phyloP scores from a whole-genome alignment of 2,329 filamentous ascomycete genomes.

The Epichloe elymi region DNA sequence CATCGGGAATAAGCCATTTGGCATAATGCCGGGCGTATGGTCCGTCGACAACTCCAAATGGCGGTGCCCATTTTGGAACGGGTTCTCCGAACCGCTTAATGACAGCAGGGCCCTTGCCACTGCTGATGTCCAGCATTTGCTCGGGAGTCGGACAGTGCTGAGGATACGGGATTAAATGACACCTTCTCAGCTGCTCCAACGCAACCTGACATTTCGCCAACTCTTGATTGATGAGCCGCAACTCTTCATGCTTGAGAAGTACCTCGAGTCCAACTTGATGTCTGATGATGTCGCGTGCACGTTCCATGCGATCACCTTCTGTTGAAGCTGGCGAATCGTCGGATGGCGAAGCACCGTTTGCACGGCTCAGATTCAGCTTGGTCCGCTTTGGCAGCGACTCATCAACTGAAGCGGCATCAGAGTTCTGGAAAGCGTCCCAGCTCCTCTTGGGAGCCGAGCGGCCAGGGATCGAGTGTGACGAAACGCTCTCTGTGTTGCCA shows the following conservation, averaged over 20 bases:
- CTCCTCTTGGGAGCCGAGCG: conserved; percentile 25
- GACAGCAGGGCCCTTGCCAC: conserved; percentile 61
- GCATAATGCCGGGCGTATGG: conserved; percentile 91
- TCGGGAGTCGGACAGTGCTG: conserved; percentile 52
- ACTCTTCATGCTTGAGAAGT: conserved; percentile 83
- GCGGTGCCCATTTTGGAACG: conserved; percentile 64
- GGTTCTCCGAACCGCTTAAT: conserved; percentile 47
- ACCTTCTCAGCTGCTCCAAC: conserved; percentile 84
- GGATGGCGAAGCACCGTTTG: neutral
- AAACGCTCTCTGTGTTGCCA: neutral
- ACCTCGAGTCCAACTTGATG: conserved; percentile 87
- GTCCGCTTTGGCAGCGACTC: conserved; percentile 27
- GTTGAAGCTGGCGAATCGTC: conserved; percentile 10
- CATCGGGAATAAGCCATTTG: conserved; percentile 86
- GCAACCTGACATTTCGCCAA: conserved; percentile 90
- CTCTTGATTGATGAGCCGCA: conserved; percentile 90
- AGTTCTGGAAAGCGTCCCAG: conserved; percentile 19
- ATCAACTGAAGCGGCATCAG: neutral
- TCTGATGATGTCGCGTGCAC: conserved; percentile 60
- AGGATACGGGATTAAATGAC: conserved; percentile 83
- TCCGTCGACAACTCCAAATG: conserved; percentile 83
- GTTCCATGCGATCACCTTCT: conserved; percentile 25
- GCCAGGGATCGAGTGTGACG: neutral
- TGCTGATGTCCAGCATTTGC: conserved; percentile 57
- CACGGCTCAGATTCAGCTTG: conserved; percentile 20